Evolutionary conservation across 164 flowering plant genomes (phyloP), one percentile per base, ranked within the genome.

Genomic region (Vitis rotundifolia): DNA sequence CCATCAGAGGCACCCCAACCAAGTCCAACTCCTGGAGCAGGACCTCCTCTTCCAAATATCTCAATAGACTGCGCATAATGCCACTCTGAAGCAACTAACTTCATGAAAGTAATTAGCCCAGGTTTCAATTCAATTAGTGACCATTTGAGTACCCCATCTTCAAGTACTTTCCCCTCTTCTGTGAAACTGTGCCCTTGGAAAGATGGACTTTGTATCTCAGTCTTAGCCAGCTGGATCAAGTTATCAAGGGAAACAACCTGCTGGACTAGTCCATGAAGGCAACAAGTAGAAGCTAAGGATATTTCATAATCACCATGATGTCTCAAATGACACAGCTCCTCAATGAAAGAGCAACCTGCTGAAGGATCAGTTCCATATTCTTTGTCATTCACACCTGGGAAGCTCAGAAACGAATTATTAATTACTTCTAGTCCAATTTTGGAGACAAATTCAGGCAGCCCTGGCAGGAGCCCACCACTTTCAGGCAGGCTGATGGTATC

Each of bases 1-100:
- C 95, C 99, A 67, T 91, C 87, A 80, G 84, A 68, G 15, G 88
- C 88, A 71, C 99, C 99, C 98, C 98, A 95, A 49, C 99, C 99
- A 18, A 85, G 50, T 63, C 97, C 99, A 65, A 90, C 80, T 48
- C 99, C 99, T 28, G 98, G 99, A 71, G 97, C 89, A 50, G 93
- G 97, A 8, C 99, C 99, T n/a, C 98, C 98, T 81, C 99, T 81
- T 59, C 96, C 90, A 80, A 86, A 91, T 14, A 67, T 79, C 78
- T 91, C 97, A 81, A 85, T 69, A 1, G 83, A 79, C 66, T 81
- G 91, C 70, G 86, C 69, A 49, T 16, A 16, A 8, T 75, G 73
- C 89, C 93, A 88, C 65, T 76, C 85, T 26, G 81, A 84, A 74
- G 77, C 48, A 61, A 85, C 73, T 60, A 77, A 76, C 19, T 78